Evolutionary conservation across 352 stramenopile species (phyloP).

Genomic region (Pythium coloratum): DNA sequence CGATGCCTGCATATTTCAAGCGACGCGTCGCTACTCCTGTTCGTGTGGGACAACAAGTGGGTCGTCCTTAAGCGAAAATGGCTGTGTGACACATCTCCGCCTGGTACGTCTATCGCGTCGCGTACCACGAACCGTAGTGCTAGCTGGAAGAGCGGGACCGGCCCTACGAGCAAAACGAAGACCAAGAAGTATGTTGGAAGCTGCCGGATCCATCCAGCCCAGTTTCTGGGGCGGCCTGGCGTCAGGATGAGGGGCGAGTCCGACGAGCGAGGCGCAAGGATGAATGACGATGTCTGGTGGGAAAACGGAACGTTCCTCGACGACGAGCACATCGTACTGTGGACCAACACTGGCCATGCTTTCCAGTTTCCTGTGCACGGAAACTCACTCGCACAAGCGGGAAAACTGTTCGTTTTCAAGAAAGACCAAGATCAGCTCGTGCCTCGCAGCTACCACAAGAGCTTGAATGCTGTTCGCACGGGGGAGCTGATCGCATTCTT

Average conservation of each 20-base stretch:
- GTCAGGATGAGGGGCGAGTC: background rate
- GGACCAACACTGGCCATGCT: conserved; percentile 64
- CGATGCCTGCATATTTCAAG: conserved; percentile 54
- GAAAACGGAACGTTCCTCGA: conserved; percentile 67
- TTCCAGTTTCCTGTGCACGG: conserved; percentile 56
- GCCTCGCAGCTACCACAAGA: conserved; percentile 70
- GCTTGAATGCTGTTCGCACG: conserved; percentile 48
- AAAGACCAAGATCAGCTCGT: conserved; percentile 83
- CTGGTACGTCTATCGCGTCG: conserved; percentile 5
- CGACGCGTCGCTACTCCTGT: conserved; percentile 63
- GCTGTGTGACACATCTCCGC: conserved; percentile 52
- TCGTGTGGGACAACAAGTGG: conserved; percentile 80
- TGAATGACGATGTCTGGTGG: conserved; percentile 32
- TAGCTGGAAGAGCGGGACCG: conserved; percentile 23
- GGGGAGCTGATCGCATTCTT: conserved; percentile 53
- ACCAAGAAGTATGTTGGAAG: conserved; percentile 45
- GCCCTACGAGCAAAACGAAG: conserved; percentile 30
- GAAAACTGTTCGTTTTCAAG: conserved; percentile 82
- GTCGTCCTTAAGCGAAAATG: conserved; percentile 77
- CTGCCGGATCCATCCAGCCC: conserved; percentile 45
- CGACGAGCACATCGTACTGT: conserved; percentile 63
- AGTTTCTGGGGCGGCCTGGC: conserved; percentile 24
- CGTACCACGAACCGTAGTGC: conserved; percentile 14
- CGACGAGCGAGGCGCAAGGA: background rate
- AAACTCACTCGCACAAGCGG: conserved; percentile 23